These are phyloP conservation scores for Exophiala sp. DNA, from an alignment of 2,329 filamentous ascomycete genomes.

Conservation along the genomic window DNA sequence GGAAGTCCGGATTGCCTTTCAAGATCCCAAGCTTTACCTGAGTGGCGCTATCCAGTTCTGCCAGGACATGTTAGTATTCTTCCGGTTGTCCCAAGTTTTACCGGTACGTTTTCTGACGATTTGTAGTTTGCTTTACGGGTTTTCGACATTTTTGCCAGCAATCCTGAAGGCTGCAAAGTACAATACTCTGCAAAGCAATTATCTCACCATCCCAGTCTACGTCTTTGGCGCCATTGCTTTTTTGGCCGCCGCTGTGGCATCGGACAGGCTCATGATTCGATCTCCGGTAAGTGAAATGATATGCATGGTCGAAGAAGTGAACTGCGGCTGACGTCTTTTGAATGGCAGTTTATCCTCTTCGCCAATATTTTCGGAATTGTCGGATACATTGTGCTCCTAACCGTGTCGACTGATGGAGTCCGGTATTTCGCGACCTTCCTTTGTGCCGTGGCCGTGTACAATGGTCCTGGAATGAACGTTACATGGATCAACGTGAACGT, in stretches of 20 bases:
- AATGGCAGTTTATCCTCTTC: constrained; percentile 33
- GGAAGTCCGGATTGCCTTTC: constrained; percentile 25
- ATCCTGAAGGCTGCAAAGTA: constrained; percentile 54
- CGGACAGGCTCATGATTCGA: constrained; percentile 41
- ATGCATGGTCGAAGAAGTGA: too few relatives aligned
- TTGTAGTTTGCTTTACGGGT: constrained; percentile 35
- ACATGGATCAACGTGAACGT: constrained; percentile 51
- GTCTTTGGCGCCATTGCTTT: constrained; percentile 48
- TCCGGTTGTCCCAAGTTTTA: too few relatives aligned
- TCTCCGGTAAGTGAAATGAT: constrained; percentile 27
- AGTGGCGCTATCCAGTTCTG: constrained; percentile 49
- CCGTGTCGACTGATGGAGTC: constrained; percentile 48
- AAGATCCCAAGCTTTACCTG: constrained; percentile 14
- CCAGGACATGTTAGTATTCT: constrained; percentile 43
- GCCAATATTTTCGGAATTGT: constrained; percentile 46
- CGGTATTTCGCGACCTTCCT: constrained; percentile 52
- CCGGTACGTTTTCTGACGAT: too few relatives aligned
- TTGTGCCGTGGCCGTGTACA: constrained; percentile 48
- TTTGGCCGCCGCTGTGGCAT: constrained; percentile 44
- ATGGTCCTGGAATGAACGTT: constrained; percentile 45
- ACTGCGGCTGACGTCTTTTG: too few relatives aligned
- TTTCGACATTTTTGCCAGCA: constrained; percentile 56
- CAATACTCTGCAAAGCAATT: constrained; percentile 48
- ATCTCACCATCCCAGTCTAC: constrained; percentile 57
- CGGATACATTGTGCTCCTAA: constrained; percentile 50